Evolutionary conservation across 176 grass and related monocot genomes (phyloP).

Genomic region (Cocos nucifera): DNA sequence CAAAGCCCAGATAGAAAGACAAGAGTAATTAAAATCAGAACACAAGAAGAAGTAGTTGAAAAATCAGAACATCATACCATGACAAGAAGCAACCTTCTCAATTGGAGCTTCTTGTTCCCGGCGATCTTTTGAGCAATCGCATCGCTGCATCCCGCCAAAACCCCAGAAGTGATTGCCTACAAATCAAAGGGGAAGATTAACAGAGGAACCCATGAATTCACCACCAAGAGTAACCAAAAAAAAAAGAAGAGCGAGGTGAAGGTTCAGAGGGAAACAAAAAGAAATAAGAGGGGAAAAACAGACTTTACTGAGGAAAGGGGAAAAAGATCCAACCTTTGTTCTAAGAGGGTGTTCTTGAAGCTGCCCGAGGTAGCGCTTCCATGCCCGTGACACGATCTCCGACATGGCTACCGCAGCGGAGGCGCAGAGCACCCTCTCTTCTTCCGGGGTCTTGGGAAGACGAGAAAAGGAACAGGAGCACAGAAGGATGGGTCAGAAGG

Average conservation of each 20-base stretch:
- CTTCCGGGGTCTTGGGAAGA: too few relatives aligned
- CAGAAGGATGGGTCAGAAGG: too few relatives aligned
- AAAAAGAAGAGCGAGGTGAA: not conserved
- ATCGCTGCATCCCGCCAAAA: constrained; percentile 31
- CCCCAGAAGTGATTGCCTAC: constrained; percentile 33
- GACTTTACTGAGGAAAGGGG: too few relatives aligned
- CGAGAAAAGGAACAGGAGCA: too few relatives aligned
- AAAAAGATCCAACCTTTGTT: constrained; percentile 6
- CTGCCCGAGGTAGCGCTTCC: constrained; percentile 10
- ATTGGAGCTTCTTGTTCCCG: constrained; percentile 35
- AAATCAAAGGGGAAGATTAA: not conserved
- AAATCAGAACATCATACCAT: constrained; percentile 25
- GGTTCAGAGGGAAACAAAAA: not conserved
- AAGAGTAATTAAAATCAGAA: not conserved
- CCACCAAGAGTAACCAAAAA: not conserved
- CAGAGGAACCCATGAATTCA: too few relatives aligned
- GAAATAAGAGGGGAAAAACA: not conserved
- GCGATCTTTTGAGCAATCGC: constrained; percentile 32
- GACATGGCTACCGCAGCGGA: not conserved
- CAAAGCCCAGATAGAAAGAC: not conserved
- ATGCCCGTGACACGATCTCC: constrained; percentile 4
- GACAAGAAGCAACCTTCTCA: constrained; percentile 35
- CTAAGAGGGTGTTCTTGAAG: constrained; percentile 9
- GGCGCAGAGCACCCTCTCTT: too few relatives aligned
- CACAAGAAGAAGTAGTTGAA: not conserved